These are phyloP conservation scores for Nothophytophthora sp. DNA, from an alignment of 352 stramenopile species.

Conservation along the genomic window DNA sequence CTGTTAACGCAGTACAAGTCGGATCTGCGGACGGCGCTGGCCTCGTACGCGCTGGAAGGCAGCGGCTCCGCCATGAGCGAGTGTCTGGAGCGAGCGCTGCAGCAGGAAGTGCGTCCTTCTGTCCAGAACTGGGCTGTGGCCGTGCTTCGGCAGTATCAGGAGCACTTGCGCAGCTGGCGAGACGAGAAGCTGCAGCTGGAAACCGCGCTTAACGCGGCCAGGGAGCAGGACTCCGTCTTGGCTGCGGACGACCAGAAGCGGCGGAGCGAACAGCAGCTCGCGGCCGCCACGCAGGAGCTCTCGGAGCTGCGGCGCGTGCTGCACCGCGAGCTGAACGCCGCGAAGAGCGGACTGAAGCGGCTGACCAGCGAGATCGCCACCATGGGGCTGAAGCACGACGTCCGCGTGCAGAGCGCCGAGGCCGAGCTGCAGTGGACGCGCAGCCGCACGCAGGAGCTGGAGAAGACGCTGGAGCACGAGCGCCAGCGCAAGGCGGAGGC, in stretches of 20 bases:
- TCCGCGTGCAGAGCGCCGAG: conserved; percentile 50
- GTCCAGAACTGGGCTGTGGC: conserved; percentile 45
- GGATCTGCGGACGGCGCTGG: conserved; percentile 41
- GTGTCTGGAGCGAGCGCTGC: conserved; percentile 36
- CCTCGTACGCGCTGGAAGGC: conserved; percentile 34
- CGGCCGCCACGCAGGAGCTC: conserved; percentile 49
- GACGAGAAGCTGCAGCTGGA: conserved; percentile 34
- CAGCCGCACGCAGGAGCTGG: conserved; percentile 45
- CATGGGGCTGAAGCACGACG: conserved; percentile 62
- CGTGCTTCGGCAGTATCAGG: conserved; percentile 54
- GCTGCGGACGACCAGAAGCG: conserved; percentile 48
- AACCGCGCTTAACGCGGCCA: conserved; percentile 19
- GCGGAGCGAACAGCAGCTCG: conserved; percentile 44
- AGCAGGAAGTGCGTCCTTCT: conserved; percentile 37
- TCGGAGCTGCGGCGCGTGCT: conserved; percentile 47
- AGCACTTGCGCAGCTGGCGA: conserved; percentile 35
- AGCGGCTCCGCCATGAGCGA: conserved; percentile 26
- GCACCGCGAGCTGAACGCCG: conserved; percentile 43
- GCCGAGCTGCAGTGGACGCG: conserved; percentile 57
- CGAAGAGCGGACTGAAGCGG: conserved; percentile 47
- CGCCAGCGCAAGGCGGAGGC: conserved; percentile 32
- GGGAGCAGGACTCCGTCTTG: conserved; percentile 26
- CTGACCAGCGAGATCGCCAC: conserved; percentile 45
- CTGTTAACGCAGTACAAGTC: conserved; percentile 64
- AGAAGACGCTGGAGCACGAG: conserved; percentile 34